Base-by-base conservation (phyloP, 2,329 filamentous ascomycete genomes). In the Helotiales sp. region DNA sequence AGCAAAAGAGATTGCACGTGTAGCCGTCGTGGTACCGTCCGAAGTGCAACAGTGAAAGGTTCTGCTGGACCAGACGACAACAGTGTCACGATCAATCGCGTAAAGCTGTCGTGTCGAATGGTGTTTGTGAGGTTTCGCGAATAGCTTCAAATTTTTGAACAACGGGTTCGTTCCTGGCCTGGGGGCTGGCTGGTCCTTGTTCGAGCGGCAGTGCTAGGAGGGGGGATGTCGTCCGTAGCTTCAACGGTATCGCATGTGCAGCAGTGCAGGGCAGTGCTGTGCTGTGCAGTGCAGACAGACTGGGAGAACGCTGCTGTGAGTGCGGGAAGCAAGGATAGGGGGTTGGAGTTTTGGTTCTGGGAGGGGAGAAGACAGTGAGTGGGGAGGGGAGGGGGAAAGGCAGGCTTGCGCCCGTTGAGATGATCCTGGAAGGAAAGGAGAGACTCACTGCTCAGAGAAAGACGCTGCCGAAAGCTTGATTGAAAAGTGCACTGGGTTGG, bases 271-370 rank as follows among this genome's bases (percentile, higher is more conserved):
- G 63, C 57, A 43, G 55, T 50, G 52, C 37, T 17, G 54, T 49
- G 54, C 22, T 47, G 45, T 61, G 47, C 26, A 34, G 24, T 30
- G 60, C 43, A 50, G 55, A 58, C 22, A 60, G n/a, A 20, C 34
- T 47, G 45, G 43, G 37, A 49, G 47, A n/a, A 7, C 26, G 40
- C n/a, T 20, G 58, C 59, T 66, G 66, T 58, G 43, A 61, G 63
- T 63, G 69, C 70, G 70, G 71, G 69, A 67, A 65, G 67, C 71
- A 73, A 71, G 72, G 72, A 70, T 74, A 71, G 52, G 69, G 69
- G 69, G 47, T 63, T 61, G 50, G 57, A 50, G 61, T 61, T 54
- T 54, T 26, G 50, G 50, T 32, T 54, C 6, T 26, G 50, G 6
- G 30, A 45, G 40, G 40, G 40, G n/a, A n/a, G n/a, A n/a, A n/a